Evolutionary conservation across 1,284 basidiomycete genomes (phyloP).

Genomic region (Marasmius oreades): DNA sequence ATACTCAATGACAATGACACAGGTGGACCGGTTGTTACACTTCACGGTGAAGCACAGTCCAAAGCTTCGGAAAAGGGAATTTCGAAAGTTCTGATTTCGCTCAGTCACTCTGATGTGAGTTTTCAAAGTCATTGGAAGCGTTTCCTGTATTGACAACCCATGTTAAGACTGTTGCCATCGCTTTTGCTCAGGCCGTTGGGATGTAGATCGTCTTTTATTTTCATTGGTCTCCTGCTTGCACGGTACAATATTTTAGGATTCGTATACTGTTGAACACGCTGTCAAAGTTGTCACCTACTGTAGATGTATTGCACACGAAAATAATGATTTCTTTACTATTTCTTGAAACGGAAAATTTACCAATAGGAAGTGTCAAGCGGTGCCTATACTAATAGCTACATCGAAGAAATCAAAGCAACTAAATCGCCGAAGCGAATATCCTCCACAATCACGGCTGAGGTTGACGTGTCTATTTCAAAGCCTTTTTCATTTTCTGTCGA

Average conservation of each 20-base stretch:
- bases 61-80: conserved; percentile 78
- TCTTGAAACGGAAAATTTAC: no score
- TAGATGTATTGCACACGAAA: no score
- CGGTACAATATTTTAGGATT: not conserved
- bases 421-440: no score
- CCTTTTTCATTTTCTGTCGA: conserved; percentile 71
- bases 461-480: conserved; percentile 49
- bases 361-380: no score
- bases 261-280: not conserved
- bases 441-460: no score
- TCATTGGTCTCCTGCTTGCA: not conserved
- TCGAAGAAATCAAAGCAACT: no score
- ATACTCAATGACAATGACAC: conserved; percentile 71
- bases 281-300: no score
- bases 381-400: no score
- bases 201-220: conserved; percentile 8
- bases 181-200: conserved; percentile 69
- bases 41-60: conserved; percentile 80
- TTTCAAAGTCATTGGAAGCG: not conserved
- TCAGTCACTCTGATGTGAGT: conserved; percentile 88
- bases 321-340: no score
- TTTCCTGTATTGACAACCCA: conserved; percentile 17
- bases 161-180: conserved; percentile 69
- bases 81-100: conserved; percentile 75
- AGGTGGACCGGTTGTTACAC: conserved; percentile 70